These are phyloP conservation scores for Sabuloglossum arenarium DNA, from an alignment of 495 filamentous ascomycete genomes.

Conservation along the genomic window DNA sequence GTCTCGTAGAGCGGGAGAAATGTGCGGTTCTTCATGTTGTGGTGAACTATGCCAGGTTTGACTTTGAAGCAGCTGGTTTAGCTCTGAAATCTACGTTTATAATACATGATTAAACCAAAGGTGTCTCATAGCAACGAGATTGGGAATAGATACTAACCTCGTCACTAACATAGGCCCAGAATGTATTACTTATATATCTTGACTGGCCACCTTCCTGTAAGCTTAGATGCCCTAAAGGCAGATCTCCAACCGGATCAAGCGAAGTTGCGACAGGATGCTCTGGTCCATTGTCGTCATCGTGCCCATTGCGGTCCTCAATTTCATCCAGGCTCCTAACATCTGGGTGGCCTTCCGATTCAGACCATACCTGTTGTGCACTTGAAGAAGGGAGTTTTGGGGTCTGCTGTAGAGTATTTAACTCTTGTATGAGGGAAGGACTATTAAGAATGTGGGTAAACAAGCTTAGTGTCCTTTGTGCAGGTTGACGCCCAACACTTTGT, in stretches of 20 bases:
- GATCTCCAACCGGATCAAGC: neutral
- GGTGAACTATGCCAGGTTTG: neutral
- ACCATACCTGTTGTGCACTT: neutral
- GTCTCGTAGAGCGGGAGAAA: neutral
- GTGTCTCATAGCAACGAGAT: neutral
- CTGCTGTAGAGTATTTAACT: neutral
- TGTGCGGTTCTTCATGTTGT: too few relatives aligned
- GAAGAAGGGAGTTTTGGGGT: neutral
- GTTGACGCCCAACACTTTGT: too few relatives aligned
- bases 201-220: constrained; percentile 19
- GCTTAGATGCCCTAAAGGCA: neutral
- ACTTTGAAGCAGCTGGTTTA: neutral
- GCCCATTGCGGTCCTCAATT: neutral
- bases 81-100: neutral
- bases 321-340: neutral
- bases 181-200: constrained; percentile 30
- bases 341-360: too few relatives aligned
- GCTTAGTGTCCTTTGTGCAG: too few relatives aligned
- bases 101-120: neutral
- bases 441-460: too few relatives aligned
- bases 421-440: neutral
- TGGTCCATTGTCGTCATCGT: neutral
- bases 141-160: constrained; percentile 15
- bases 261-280: neutral
- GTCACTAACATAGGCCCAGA: constrained; percentile 30